Base-by-base conservation (phyloP, 441 rosid genomes). In the Erodium moschatum region DNA sequence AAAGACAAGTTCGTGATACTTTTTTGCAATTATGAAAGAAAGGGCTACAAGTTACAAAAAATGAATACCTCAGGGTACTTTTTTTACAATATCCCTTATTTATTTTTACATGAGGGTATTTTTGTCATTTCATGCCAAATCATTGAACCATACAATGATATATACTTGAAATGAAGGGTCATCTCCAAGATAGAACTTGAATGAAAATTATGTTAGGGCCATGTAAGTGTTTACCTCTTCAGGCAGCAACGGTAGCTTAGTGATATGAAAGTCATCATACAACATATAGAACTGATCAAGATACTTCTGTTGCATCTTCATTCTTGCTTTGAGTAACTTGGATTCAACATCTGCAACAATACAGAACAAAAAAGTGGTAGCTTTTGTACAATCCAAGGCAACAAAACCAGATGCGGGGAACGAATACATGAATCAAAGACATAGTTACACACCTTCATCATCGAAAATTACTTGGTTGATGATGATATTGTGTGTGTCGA, bases 271-370 rank as follows among this genome's bases (percentile, higher is more conserved):
- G 80, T 95, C 99, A 76, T 95, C 99, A 60, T 95, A 95, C 72
- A 95, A 70, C 97, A 95, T 85, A 84, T 91, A 95, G 78, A 91
- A 94, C 82, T 95, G 99, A 77, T 95, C 97, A 2, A 95, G 88
- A 78, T 95, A 95, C 85, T 95, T 95, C 68, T 90, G 90, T 76
- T 95, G 99, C 97, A 95, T 95, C 77, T 81, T 70, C 99, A 88
- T 95, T 81, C 99, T 90, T 67, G 99, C 89, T 81, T 73, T 87
- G 63, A 91, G 94, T 76, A 95, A 81, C 87, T 90, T 90, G 56
- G 99, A 95, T 76, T 88, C 92, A 64, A 84, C 85, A 80, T 75
- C 99, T 91, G 61, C 42, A 50, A 77, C 15, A 75, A 72, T 58
- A 70, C 54, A 64, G 35, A 50, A 29, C 60, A 29, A 13, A 16